These are phyloP conservation scores for Lablab purpureus DNA, from an alignment of 306 rosid genomes.

Conservation along the genomic window DNA sequence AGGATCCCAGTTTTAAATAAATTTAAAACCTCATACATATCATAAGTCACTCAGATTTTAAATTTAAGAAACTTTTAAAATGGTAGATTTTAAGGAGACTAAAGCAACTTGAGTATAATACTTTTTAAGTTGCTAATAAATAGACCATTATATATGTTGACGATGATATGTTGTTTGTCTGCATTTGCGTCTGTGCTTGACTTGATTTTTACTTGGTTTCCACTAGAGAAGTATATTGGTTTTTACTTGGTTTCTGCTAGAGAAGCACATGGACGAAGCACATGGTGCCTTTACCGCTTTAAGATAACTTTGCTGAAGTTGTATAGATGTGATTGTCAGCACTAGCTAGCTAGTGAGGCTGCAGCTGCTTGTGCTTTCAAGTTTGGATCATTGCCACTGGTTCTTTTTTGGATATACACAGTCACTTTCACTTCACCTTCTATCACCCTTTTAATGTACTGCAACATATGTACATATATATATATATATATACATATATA, in stretches of 20 bases:
- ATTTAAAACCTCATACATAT: neutral
- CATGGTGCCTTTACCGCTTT: slow-evolving; percentile 68
- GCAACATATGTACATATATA: neutral
- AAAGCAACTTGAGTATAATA: neutral
- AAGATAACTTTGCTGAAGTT: neutral
- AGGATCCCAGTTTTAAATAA: neutral
- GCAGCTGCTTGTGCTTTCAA: slow-evolving; percentile 6
- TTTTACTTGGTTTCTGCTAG: no score
- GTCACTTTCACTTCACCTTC: neutral
- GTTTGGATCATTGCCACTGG: neutral
- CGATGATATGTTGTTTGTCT: slow-evolving; percentile 64
- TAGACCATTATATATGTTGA: neutral
- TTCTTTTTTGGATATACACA: neutral
- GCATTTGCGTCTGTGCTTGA: slow-evolving; percentile 88
- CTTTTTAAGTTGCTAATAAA: neutral
- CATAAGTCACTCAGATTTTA: neutral
- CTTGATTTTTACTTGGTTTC: slow-evolving; percentile 53
- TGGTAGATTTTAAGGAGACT: neutral
- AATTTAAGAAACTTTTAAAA: neutral
- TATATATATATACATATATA: no score
- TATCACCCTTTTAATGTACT: neutral
- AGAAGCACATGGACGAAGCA: no score
- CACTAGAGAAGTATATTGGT: no score
- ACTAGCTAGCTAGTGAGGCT: neutral
- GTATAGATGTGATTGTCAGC: neutral